Percentiles rank a stretch among this genome's conserved stretches.
These are phyloP conservation scores for Endocarpon pusillum DNA, from an alignment of 495 filamentous ascomycete genomes.

Conservation along the genomic window DNA sequence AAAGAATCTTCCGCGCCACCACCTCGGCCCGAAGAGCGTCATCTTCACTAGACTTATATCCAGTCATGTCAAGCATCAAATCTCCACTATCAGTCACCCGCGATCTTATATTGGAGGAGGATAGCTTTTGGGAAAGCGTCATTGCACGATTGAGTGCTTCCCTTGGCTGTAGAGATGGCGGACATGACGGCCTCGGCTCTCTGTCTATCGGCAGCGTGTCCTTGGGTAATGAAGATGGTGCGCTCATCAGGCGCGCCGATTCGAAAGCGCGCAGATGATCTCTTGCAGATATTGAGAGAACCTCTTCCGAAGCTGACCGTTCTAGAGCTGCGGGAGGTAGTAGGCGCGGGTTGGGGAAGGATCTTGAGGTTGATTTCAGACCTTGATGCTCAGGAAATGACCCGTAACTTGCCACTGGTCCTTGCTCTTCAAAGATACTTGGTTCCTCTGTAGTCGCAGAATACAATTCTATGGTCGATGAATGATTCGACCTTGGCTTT, in stretches of 20 bases:
- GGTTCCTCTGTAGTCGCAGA: too few species aligned
- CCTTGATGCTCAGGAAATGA: too few species aligned
- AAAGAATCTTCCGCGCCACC: constrained; percentile 85
- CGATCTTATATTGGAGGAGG: constrained; percentile 76
- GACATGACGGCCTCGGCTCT: constrained; percentile 16
- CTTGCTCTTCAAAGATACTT: too few species aligned
- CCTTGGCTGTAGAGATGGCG: constrained; percentile 52
- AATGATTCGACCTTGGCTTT: constrained; percentile 4
- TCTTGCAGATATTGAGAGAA: constrained; percentile 16
- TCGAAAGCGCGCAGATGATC: constrained; percentile 1
- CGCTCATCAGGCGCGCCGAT: constrained; percentile 3
- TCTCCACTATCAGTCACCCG: constrained; percentile 88
- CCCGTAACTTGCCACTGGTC: too few species aligned
- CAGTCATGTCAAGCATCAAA: constrained; percentile 95
- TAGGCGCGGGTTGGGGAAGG: constrained; percentile 2
- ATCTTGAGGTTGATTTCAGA: too few species aligned
- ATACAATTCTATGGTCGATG: too few species aligned
- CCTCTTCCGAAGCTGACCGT: constrained; percentile 33
- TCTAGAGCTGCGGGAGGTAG: constrained; percentile 25
- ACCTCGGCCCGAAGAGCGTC: constrained; percentile 82
- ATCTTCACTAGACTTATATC: constrained; percentile 84
- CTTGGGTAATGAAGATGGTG: constrained; percentile 16
- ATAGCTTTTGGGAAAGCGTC: constrained; percentile 72
- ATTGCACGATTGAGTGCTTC: constrained; percentile 74
- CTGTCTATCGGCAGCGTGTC: constrained; percentile 15